A percentile compares a stretch with the other conserved stretches of the same genome.
Conservation (phyloP, 2,329 filamentous ascomycete genomes). For the Cytospora chrysosperma region DNA sequence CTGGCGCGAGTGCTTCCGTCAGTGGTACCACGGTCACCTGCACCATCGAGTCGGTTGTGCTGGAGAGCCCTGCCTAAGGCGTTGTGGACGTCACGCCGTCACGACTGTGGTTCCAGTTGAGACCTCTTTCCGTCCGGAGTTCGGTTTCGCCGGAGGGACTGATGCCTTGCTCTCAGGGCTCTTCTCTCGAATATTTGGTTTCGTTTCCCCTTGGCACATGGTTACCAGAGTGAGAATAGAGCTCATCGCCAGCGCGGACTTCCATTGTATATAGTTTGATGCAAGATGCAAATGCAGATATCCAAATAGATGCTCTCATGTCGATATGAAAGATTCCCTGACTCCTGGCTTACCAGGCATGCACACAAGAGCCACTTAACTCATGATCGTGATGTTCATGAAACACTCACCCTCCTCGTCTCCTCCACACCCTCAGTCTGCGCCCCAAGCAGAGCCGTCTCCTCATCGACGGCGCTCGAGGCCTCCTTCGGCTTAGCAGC, state of each 20-base stretch:
- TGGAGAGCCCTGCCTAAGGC: conserved; percentile 31
- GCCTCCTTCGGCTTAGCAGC: conserved; percentile 27
- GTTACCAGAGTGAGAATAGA: neutral
- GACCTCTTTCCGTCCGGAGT: neutral
- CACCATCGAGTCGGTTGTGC: conserved; percentile 45
- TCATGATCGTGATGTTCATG: neutral
- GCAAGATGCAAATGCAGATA: neutral
- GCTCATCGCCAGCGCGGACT: neutral
- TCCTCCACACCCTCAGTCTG: conserved; percentile 18
- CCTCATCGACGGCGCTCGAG: conserved; percentile 35
- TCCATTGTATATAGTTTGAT: conserved; percentile 9
- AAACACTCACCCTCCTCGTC: neutral
- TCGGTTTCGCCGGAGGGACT: neutral
- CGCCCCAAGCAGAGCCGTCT: conserved; percentile 33
- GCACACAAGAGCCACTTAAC: neutral
- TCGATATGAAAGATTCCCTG: neutral
- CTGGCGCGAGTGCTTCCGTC: conserved; percentile 35
- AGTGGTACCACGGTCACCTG: conserved; percentile 43
- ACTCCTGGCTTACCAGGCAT: neutral
- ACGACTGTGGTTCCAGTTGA: too few species aligned
- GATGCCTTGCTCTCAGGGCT: neutral
- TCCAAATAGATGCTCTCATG: neutral
- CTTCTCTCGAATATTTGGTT: neutral
- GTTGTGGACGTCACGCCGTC: neutral
- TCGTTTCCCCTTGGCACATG: neutral